Conservation (phyloP, 495 filamentous ascomycete species). For the Pseudoneurospora amorphoporcata region DNA sequence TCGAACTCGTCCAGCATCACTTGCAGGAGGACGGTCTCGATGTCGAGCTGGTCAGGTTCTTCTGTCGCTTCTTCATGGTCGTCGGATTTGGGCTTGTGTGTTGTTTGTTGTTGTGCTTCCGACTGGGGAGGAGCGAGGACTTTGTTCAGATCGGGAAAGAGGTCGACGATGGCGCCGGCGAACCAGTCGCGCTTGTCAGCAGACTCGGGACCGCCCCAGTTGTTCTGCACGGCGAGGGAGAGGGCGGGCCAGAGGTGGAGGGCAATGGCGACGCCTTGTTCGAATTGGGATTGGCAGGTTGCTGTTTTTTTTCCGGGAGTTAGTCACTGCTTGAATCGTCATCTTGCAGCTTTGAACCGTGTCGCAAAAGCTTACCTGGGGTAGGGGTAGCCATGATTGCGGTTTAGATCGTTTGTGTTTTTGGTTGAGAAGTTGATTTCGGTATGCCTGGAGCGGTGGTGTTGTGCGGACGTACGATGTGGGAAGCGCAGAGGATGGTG, state of each 20-base stretch:
- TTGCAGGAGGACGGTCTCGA: constrained; percentile 75
- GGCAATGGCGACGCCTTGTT: constrained; percentile 68
- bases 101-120: neutral
- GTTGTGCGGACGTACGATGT: neutral
- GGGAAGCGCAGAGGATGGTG: neutral
- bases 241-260: constrained; percentile 80
- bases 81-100: neutral
- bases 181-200: constrained; percentile 93
- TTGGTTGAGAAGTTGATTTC: neutral
- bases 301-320: constrained; percentile 30
- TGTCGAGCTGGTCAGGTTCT: constrained; percentile 69
- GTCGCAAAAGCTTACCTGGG: constrained; percentile 7
- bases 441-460: neutral
- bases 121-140: constrained; percentile 13
- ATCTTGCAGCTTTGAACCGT: neutral
- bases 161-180: constrained; percentile 75
- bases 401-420: neutral
- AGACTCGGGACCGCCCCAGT: constrained; percentile 81
- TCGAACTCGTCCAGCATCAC: constrained; percentile 96
- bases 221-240: constrained; percentile 71
- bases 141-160: constrained; percentile 52
- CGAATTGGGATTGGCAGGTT: constrained; percentile 63
- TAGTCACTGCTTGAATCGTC: constrained; percentile 1
- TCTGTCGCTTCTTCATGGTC: constrained; percentile 5
- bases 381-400: constrained; percentile 6